Evolutionary conservation across 129 eudicot genomes (phyloP).

Genomic region (Pulicaria dysenterica): DNA sequence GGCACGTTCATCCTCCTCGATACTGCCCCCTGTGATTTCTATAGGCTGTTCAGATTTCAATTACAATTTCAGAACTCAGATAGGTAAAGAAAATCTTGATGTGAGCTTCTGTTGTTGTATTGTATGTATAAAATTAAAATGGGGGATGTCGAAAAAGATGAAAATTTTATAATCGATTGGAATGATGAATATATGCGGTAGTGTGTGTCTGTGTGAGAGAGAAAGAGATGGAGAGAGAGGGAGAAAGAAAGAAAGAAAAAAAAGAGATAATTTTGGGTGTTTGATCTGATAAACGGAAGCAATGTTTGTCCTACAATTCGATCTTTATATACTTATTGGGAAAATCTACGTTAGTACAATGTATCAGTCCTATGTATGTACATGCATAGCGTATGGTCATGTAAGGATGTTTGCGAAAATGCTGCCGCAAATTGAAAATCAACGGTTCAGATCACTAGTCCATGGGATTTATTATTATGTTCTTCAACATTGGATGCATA

Average conservation of each 20-base stretch:
- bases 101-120: slow-evolving; percentile 25
- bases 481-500: slow-evolving; percentile 1
- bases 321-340: slow-evolving; percentile 56
- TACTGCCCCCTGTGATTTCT: slow-evolving; percentile 28
- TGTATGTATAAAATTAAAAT: slow-evolving; percentile 1
- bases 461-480: slow-evolving; percentile 3
- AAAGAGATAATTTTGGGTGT: slow-evolving; percentile 33
- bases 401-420: slow-evolving; percentile 21
- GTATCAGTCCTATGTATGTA: slow-evolving; percentile 14
- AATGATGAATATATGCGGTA: slow-evolving; percentile 35
- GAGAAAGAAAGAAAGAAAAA: neutral
- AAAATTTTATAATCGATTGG: slow-evolving; percentile 20
- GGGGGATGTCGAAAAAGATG: slow-evolving; percentile 32
- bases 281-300: slow-evolving; percentile 52
- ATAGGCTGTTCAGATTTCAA: slow-evolving; percentile 21
- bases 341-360: slow-evolving; percentile 35
- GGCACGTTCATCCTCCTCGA: slow-evolving; percentile 68
- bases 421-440: slow-evolving; percentile 21
- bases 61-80: slow-evolving; percentile 6
- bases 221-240: slow-evolving; percentile 3
- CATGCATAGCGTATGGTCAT: slow-evolving; percentile 25
- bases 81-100: slow-evolving; percentile 31
- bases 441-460: slow-evolving; percentile 24
- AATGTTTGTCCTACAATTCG: slow-evolving; percentile 43
- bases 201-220: slow-evolving; percentile 27